Base-by-base conservation (phyloP, 352 stramenopile genomes). In the Pythium dissotocum region DNA sequence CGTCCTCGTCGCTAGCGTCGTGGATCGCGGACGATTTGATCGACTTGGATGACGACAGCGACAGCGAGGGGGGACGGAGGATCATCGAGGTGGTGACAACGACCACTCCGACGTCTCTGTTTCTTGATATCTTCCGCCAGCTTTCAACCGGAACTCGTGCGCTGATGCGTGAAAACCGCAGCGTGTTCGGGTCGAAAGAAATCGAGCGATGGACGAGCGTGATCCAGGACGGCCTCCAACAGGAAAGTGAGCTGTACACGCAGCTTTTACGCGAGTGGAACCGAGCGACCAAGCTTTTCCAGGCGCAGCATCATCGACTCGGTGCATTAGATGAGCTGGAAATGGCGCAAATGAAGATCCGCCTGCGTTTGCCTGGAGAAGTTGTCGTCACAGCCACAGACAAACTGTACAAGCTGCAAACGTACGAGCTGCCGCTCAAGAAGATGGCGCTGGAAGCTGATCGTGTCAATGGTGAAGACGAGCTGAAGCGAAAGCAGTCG, bases 341-440 rank as follows among this genome's bases (percentile, higher is more conserved):
- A 28, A 95, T 95, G 87, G 87, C 87, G 1, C 84, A 78, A 24
- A 85, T 83, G 54, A 84, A 90, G 53, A 75, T 95, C 26, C 79
- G 83, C 8, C 38, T 93, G 28, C 75, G 80, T 0, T 35, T 81
- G 0, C 71, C 77, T 3, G 71, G 71, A 18, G 87, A 94, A 56
- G 46, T 63, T 4, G 67, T 85, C 18, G 65, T 58, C 6, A 79
- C 69, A 21, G 76, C 72, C 4, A 61, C 69, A 0, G 82, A 91
- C 16, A 73, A 77, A 46, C 32, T 86, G 28, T 91, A 90, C 65
- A 93, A 89, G 56, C 63, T 91, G 16, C 69, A 83, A 21, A 60
- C 57, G 9, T 58, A 63, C 8, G 82, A 91, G 52, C 40, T 95
- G 18, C 76, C 77, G 3, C 33, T 68, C 10, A 82, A 84, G 57